A percentile compares a stretch with the other conserved stretches of the same genome.
Evolutionary conservation across 2,329 filamentous ascomycete genomes (phyloP).

Genomic region (Malbranchea zuffiana): DNA sequence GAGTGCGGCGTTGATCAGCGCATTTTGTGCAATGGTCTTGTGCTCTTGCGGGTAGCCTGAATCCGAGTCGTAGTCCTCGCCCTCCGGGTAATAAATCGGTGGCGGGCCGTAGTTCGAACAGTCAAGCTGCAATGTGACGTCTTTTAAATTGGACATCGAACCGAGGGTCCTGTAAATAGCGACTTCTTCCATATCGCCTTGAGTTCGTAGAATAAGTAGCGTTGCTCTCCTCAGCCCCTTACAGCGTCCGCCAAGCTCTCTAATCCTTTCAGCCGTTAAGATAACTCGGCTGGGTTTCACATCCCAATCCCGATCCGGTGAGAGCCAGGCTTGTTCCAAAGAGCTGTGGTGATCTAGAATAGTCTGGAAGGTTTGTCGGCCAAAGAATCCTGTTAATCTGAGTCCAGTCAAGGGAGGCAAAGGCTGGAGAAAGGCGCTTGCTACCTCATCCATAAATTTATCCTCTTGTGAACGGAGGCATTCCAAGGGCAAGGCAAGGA

Average conservation of each 20-base stretch:
- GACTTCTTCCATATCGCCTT: neutral
- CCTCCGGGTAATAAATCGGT: too few relatives aligned
- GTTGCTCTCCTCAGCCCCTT: neutral
- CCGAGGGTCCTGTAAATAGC: constrained; percentile 1
- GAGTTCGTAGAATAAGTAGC: neutral
- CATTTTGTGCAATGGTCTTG: neutral
- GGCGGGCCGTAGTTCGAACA: constrained; percentile 1
- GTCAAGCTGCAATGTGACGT: neutral
- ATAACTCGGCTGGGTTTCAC: too few relatives aligned
- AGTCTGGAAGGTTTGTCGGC: neutral
- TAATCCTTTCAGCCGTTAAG: neutral
- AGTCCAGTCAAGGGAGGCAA: neutral
- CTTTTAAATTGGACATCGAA: neutral
- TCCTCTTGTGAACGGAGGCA: neutral
- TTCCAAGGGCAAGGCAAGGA: neutral
- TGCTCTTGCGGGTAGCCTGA: neutral
- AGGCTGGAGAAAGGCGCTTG: neutral
- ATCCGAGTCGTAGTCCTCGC: neutral
- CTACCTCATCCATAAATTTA: neutral
- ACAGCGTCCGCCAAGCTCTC: neutral
- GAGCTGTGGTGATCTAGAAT: constrained; percentile 2
- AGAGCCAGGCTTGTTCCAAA: neutral
- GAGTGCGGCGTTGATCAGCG: neutral
- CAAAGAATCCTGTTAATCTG: neutral
- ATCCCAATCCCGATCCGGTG: neutral